Evolutionary conservation across 768 basidiomycete genomes (phyloP).

Genomic region (Lactarius psammicola): DNA sequence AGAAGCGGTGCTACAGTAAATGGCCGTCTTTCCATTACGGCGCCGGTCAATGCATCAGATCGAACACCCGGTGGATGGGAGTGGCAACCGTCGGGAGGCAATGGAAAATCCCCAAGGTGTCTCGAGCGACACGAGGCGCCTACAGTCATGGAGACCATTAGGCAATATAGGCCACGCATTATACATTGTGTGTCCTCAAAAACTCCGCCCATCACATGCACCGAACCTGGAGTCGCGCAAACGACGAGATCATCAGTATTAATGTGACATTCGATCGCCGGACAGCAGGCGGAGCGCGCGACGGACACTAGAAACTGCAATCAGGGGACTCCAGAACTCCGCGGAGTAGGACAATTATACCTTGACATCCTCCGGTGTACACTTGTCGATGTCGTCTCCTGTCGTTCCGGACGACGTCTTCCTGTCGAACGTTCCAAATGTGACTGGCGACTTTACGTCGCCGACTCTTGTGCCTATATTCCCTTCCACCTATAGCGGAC

Average conservation of each 20-base stretch:
- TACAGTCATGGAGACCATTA: background rate
- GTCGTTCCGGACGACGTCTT: background rate
- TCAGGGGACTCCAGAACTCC: background rate
- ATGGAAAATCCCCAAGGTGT: background rate
- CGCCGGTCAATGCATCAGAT: background rate
- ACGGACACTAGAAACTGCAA: background rate
- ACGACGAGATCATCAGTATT: background rate
- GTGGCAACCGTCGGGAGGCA: background rate
- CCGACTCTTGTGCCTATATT: background rate
- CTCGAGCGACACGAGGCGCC: background rate
- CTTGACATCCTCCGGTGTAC: background rate
- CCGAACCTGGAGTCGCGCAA: background rate
- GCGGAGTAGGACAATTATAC: background rate
- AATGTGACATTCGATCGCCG: background rate
- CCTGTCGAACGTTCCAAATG: background rate
- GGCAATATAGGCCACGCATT: background rate
- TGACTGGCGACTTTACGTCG: background rate
- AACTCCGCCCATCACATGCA: background rate
- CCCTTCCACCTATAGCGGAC: background rate
- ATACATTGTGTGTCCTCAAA: background rate
- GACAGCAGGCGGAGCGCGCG: constrained; percentile 3
- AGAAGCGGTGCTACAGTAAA: background rate
- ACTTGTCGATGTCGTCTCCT: background rate
- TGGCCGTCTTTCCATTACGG: background rate
- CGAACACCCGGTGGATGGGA: background rate